These are phyloP conservation scores for Xerocomellus dryophilus DNA, from an alignment of 768 basidiomycete species.

Conservation along the genomic window DNA sequence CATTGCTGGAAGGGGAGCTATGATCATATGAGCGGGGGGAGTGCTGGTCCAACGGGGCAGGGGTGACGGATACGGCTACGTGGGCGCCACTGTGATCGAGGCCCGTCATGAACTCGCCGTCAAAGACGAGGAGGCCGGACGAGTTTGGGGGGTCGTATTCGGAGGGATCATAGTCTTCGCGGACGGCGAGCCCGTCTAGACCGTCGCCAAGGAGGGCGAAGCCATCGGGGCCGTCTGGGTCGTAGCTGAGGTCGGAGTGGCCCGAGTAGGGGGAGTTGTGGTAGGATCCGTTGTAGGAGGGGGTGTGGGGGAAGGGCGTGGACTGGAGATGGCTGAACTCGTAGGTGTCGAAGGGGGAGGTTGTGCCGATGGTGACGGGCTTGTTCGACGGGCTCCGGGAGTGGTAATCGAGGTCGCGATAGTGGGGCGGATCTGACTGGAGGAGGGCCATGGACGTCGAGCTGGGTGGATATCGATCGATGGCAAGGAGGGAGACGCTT, in stretches of 20 bases:
- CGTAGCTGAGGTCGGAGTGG: constrained; percentile 62
- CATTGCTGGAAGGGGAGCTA: constrained; percentile 61
- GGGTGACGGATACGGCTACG: constrained; percentile 41
- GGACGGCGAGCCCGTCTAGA: constrained; percentile 32
- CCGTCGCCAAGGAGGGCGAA: constrained; percentile 52
- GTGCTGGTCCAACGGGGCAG: constrained; percentile 34
- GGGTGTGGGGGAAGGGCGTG: constrained; percentile 47
- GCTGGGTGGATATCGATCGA: constrained; percentile 3
- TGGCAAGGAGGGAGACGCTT: constrained; percentile 4
- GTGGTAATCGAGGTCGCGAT: constrained; percentile 27
- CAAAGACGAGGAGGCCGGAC: constrained; percentile 56
- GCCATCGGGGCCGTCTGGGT: constrained; percentile 45
- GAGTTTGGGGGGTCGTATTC: constrained; percentile 64
- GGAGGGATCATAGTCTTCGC: constrained; percentile 65
- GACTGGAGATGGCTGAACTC: constrained; percentile 37
- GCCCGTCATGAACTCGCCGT: constrained; percentile 42
- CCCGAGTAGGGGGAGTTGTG: constrained; percentile 68
- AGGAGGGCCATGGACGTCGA: constrained; percentile 24
- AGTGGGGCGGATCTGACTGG: constrained; percentile 20
- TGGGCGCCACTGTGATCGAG: constrained; percentile 30
- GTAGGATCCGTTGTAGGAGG: constrained; percentile 64
- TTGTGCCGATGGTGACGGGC: constrained; percentile 20
- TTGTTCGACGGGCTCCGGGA: constrained; percentile 29
- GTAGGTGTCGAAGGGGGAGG: constrained; percentile 39
- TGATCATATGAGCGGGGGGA: constrained; percentile 54